A percentile compares a stretch with the other conserved stretches of the same genome.
Evolutionary conservation across 2,329 filamentous ascomycete species (phyloP).

Genomic region (Apiospora saccharicola): DNA sequence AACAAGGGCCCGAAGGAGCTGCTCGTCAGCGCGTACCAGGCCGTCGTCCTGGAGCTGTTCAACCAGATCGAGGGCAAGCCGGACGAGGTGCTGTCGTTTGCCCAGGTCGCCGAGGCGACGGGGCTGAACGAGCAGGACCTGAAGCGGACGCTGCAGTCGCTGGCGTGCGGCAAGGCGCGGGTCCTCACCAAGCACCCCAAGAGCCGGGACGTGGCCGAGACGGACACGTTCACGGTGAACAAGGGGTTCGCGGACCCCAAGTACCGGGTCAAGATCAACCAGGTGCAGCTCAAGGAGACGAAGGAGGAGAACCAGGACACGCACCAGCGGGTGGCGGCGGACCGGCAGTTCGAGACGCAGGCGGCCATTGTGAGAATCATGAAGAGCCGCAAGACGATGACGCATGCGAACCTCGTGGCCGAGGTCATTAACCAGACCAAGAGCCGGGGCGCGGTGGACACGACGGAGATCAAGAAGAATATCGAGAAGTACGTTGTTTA

Average conservation of each 20-base stretch:
- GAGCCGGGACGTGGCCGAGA: slow-evolving; percentile 77
- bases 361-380: slow-evolving; percentile 96
- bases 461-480: slow-evolving; percentile 91
- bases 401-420: slow-evolving; percentile 84
- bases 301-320: slow-evolving; percentile 94
- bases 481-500: slow-evolving; percentile 83
- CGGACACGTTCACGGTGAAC: slow-evolving; percentile 88
- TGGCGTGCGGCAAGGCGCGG: slow-evolving; percentile 88
- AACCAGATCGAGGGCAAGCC: slow-evolving; percentile 66
- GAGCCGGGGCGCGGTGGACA: slow-evolving; percentile 84
- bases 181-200: slow-evolving; percentile 87
- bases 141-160: slow-evolving; percentile 88
- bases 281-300: slow-evolving; percentile 96
- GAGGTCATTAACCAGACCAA: slow-evolving; percentile 93
- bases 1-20: slow-evolving; percentile 84
- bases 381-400: slow-evolving; percentile 90
- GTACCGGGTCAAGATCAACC: slow-evolving; percentile 96
- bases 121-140: slow-evolving; percentile 81
- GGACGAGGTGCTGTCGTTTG: slow-evolving; percentile 74
- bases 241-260: slow-evolving; percentile 78
- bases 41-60: slow-evolving; percentile 88
- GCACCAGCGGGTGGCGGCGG: slow-evolving; percentile 86
- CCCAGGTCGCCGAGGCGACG: slow-evolving; percentile 77
- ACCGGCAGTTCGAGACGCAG: slow-evolving; percentile 95
- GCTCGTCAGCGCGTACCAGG: slow-evolving; percentile 90